Evolutionary conservation across 225 moss, liverwort and hornwort genomes (phyloP).

Genomic region (Pseudisothecium myosuroides): DNA sequence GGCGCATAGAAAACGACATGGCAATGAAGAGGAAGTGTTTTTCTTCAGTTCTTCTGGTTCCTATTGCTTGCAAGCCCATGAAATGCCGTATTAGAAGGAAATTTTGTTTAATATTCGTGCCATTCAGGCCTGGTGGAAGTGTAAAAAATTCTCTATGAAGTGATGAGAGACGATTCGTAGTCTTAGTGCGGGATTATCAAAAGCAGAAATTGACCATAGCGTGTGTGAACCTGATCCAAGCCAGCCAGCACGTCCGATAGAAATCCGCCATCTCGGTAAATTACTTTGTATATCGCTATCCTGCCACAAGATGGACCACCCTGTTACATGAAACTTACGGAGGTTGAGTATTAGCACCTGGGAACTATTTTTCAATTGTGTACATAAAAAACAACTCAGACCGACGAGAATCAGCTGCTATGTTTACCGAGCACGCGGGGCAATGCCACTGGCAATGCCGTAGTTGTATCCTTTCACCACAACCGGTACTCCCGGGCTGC

Average conservation of each 20-base stretch:
- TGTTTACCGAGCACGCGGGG: conserved; percentile 82
- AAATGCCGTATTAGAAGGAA: background rate
- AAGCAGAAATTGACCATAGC: background rate
- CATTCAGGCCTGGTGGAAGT: too few relatives aligned
- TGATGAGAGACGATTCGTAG: background rate
- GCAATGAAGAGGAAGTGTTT: background rate
- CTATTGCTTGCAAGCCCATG: background rate
- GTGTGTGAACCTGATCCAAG: conserved; percentile 64
- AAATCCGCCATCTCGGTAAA: conserved; percentile 87
- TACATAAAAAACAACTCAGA: background rate
- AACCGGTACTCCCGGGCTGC: conserved; percentile 70
- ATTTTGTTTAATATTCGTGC: background rate
- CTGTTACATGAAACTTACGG: background rate
- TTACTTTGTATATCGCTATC: conserved; percentile 86
- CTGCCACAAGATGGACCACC: conserved; percentile 26
- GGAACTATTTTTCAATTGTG: background rate
- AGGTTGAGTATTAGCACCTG: background rate
- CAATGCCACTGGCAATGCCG: conserved; percentile 90
- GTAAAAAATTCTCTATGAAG: background rate
- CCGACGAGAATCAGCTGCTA: background rate
- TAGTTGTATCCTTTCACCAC: conserved; percentile 67
- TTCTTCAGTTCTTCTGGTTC: background rate
- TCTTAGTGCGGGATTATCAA: background rate
- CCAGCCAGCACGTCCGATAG: conserved; percentile 91
- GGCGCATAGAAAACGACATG: background rate